Percentiles rank a stretch among this genome's conserved stretches.
Evolutionary conservation across 306 rosid genomes (phyloP).

Genomic region (Dryas drummondii): DNA sequence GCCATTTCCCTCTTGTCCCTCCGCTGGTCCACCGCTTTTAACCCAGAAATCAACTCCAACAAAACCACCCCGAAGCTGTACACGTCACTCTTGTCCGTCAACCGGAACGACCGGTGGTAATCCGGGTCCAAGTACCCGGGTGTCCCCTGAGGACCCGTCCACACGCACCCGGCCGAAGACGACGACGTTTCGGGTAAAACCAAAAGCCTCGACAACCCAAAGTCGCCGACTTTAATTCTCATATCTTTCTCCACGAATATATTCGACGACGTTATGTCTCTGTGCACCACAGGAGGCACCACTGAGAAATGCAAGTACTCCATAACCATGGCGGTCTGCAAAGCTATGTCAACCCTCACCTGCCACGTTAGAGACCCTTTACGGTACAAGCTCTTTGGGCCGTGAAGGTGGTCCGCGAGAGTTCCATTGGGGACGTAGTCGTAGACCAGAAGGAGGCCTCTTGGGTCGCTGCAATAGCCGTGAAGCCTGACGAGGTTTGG

Average conservation of each 20-base stretch:
- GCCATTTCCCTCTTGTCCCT: constrained; percentile 81
- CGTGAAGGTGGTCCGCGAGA: constrained; percentile 82
- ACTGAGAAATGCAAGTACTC: constrained; percentile 90
- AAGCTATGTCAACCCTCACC: constrained; percentile 67
- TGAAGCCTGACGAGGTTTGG: constrained; percentile 89
- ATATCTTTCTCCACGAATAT: constrained; percentile 82
- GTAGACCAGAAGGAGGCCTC: constrained; percentile 74
- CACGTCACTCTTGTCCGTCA: constrained; percentile 95
- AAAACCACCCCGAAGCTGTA: constrained; percentile 92
- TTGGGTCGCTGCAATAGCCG: constrained; percentile 90
- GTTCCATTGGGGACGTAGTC: constrained; percentile 92
- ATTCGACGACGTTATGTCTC: constrained; percentile 84
- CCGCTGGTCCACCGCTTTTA: constrained; percentile 72
- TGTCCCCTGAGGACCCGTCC: constrained; percentile 97
- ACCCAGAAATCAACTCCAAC: constrained; percentile 70
- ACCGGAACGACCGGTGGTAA: constrained; percentile 80
- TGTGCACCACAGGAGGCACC: constrained; percentile 76
- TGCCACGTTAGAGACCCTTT: constrained; percentile 64
- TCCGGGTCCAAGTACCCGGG: constrained; percentile 98
- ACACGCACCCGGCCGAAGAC: constrained; percentile 56
- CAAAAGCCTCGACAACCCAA: constrained; percentile 81
- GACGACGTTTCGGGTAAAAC: constrained; percentile 56
- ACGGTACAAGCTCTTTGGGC: constrained; percentile 36
- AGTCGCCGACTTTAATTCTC: constrained; percentile 90
- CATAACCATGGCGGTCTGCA: constrained; percentile 85